Percentiles rank a stretch among this genome's conserved stretches.
Conservation (phyloP, 2,329 filamentous ascomycete genomes). For the Microsporum audouinii region DNA sequence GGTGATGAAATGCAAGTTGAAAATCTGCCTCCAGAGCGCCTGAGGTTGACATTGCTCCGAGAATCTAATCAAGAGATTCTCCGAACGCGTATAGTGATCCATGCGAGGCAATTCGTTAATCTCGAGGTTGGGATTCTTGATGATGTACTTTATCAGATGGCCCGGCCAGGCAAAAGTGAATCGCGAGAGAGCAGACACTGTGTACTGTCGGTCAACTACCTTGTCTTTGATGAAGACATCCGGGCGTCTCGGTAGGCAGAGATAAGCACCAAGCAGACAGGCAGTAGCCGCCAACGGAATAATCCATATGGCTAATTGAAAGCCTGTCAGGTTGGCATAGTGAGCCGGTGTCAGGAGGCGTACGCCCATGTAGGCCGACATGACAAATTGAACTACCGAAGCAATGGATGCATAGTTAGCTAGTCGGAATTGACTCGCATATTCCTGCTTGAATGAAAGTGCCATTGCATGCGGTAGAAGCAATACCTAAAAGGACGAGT, state of each 20-base stretch:
- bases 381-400: neutral
- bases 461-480: neutral
- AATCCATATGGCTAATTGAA: neutral
- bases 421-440: neutral
- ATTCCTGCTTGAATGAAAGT: neutral
- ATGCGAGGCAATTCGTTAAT: neutral
- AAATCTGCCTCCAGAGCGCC: neutral
- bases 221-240: conserved; percentile 1
- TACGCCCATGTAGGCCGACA: neutral
- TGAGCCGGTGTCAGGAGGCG: neutral
- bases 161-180: conserved; percentile 1
- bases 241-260: neutral
- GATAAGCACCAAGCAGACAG: neutral
- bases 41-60: neutral
- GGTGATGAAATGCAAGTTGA: neutral
- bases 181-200: neutral
- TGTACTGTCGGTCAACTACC: conserved; percentile 5
- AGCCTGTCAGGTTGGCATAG: neutral
- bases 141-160: conserved; percentile 1
- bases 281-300: neutral
- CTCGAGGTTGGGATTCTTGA: conserved; percentile 1
- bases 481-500: neutral
- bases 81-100: neutral
- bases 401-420: conserved; percentile 3
- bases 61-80: neutral